phyloP scores from a whole-genome alignment of 2,329 filamentous ascomycete genomes.

The Verticillium nonalfalfae region DNA sequence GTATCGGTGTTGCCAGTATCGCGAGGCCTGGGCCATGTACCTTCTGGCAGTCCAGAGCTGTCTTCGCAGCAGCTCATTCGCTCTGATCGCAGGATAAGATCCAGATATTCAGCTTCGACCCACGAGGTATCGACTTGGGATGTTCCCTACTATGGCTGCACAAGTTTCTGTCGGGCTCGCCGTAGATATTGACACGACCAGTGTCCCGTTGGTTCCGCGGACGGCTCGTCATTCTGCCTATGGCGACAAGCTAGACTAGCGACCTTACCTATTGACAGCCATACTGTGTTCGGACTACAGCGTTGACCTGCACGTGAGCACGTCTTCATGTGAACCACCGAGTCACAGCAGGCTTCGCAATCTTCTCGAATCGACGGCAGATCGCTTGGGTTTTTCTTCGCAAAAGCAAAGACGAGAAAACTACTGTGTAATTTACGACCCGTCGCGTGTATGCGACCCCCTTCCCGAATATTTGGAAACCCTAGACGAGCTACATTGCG shows the following conservation, averaged over 20 bases:
- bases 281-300: background rate
- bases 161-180: background rate
- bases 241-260: background rate
- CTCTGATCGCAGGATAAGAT: no score
- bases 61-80: no score
- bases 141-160: background rate
- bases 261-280: background rate
- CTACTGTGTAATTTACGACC: background rate
- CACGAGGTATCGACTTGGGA: background rate
- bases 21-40: no score
- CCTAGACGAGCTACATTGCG: constrained; percentile 8
- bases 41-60: no score
- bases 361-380: background rate
- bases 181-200: background rate
- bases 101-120: no score
- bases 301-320: background rate
- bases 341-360: background rate
- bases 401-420: background rate
- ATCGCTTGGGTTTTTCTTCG: background rate
- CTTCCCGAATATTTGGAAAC: constrained; percentile 2
- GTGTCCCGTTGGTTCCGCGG: no score
- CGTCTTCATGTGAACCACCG: background rate
- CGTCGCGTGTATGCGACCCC: constrained; percentile 1
- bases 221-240: no score
- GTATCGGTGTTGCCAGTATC: no score